These are phyloP conservation scores for Psilocybe cyanescens DNA, from an alignment of 768 basidiomycete species.

Conservation along the genomic window DNA sequence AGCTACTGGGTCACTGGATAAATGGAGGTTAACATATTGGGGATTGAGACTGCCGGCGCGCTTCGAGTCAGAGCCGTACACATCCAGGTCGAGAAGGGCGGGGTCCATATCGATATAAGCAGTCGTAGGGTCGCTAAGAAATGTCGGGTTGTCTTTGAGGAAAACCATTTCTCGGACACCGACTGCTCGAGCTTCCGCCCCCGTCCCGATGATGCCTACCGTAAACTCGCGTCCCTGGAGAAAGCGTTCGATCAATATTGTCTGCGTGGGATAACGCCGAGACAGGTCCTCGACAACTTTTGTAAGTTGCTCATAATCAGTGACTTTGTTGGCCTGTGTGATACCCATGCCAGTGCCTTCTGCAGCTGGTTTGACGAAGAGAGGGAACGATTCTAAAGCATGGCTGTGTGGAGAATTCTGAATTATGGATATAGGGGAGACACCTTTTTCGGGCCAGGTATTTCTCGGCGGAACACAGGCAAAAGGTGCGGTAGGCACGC, in stretches of 20 bases:
- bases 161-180: constrained; percentile 25
- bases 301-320: constrained; percentile 14
- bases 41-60: constrained; percentile 12
- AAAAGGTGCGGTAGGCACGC: constrained; percentile 26
- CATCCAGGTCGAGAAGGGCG: constrained; percentile 16
- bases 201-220: constrained; percentile 27
- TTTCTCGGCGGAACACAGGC: constrained; percentile 21
- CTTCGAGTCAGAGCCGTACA: constrained; percentile 22
- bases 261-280: constrained; percentile 21
- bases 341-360: constrained; percentile 26
- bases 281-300: constrained; percentile 16
- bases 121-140: constrained; percentile 10
- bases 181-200: constrained; percentile 19
- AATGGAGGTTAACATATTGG: constrained; percentile 12
- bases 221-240: constrained; percentile 28
- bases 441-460: constrained; percentile 9
- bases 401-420: constrained; percentile 13
- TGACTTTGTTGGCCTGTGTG: constrained; percentile 21
- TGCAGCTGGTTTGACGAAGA: constrained; percentile 28
- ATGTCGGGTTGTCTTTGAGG: constrained; percentile 14
- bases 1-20: constrained; percentile 16
- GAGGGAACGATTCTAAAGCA: constrained; percentile 21
- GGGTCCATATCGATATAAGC: constrained; percentile 10
- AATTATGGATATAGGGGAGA: constrained; percentile 7
- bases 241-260: constrained; percentile 28